Conservation (phyloP, 2,329 filamentous ascomycete species). For the Botrytis elliptica region DNA sequence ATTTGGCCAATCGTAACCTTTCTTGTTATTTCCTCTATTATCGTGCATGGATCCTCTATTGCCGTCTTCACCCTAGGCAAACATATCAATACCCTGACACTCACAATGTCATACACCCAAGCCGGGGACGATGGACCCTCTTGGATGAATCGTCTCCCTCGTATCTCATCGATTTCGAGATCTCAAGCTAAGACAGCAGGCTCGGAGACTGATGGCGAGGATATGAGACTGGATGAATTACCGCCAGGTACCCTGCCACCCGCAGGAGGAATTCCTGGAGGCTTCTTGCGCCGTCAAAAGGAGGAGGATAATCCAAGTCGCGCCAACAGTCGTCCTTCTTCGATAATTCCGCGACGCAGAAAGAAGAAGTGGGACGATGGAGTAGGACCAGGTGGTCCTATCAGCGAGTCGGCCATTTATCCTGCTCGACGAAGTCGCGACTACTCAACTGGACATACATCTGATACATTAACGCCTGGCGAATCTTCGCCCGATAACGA, state of each 20-base stretch:
- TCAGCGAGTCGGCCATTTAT: slow-evolving; percentile 85
- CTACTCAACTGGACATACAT: slow-evolving; percentile 33
- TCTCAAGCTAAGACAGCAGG: slow-evolving; percentile 80
- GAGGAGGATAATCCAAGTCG: slow-evolving; percentile 65
- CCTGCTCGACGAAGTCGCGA: slow-evolving; percentile 49
- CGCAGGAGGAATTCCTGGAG: slow-evolving; percentile 68
- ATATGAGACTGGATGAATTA: slow-evolving; percentile 57
- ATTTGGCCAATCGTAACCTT: slow-evolving; percentile 98
- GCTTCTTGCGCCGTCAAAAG: slow-evolving; percentile 78
- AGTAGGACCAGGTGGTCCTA: slow-evolving; percentile 79
- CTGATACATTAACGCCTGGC: slow-evolving; percentile 37
- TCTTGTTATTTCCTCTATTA: slow-evolving; percentile 87
- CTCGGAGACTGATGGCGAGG: slow-evolving; percentile 72
- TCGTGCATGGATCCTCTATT: slow-evolving; percentile 96
- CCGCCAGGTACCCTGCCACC: slow-evolving; percentile 72
- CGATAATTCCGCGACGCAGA: slow-evolving; percentile 58
- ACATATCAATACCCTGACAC: slow-evolving; percentile 91
- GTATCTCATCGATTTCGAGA: slow-evolving; percentile 64
- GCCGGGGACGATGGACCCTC: slow-evolving; percentile 83
- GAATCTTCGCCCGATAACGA: slow-evolving; percentile 33
- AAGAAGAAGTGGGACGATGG: slow-evolving; percentile 68
- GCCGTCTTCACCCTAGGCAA: slow-evolving; percentile 97
- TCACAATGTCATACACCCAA: slow-evolving; percentile 95
- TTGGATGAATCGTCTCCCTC: slow-evolving; percentile 92
- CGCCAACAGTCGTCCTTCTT: slow-evolving; percentile 58